Base-by-base conservation (phyloP, 140 eudicot species). In the Oenanthe javanica region DNA sequence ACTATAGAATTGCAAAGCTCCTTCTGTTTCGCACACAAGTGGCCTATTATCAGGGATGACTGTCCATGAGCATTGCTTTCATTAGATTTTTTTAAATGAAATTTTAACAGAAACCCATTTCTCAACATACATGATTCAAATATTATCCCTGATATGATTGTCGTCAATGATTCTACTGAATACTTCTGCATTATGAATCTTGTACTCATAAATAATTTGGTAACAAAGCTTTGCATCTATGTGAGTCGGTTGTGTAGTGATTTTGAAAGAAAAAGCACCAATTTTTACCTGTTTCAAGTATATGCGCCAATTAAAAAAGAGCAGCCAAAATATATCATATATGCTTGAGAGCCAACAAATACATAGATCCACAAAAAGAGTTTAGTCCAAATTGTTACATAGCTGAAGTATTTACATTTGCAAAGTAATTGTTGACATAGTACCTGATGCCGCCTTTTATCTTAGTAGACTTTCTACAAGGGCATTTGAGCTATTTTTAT, bases 141-240 rank as follows among this genome's bases (percentile, higher is more conserved):
- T 47, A 1, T 47, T 27, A 10, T 47, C 31, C 59, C 10, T 25
- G 23, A 7, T 10, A 74, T 23, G 14, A 75, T 23, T 47, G 64
- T 42, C 25, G 31, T 59, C 40, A 46, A 31, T 23, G 43, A 18
- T 55, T 55, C 38, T 46, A 52, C 40, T 78, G 67, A 76, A 67
- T 88, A 95, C 99, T 97, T 95, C 97, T 14, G 97, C 99, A 76
- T 95, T 95, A 87, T 92, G 97, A 84, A 95, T 95, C 86, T 95
- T 95, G 92, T 95, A 92, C 82, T 93, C 99, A 55, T 92, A 96
- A 45, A 95, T 84, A 87, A 95, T 95, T 85, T 95, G 99, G 85
- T 95, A 95, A 90, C 97, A 95, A 81, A 95, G 96, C 85, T 95
- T 95, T 82, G 90, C 99, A 89, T 95, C 99, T 76, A 95, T 87